Percentiles rank a stretch among this genome's conserved stretches.
phyloP scores from a whole-genome alignment of 495 filamentous ascomycete species.

The Aspergillus campestris region DNA sequence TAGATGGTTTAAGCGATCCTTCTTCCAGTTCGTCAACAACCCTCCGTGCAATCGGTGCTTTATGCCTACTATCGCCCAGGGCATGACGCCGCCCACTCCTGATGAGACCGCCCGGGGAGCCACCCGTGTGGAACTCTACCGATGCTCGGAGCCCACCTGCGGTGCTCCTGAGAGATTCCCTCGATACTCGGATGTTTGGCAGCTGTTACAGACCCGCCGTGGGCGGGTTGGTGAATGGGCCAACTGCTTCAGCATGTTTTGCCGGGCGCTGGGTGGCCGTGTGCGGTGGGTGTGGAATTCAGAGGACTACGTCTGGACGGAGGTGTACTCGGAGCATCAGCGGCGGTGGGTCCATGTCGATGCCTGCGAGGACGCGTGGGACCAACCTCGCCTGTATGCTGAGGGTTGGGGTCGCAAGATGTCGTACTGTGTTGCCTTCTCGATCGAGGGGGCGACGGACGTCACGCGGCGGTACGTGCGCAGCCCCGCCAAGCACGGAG shows the following conservation, averaged over 20 bases:
- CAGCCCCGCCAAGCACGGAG: slow-evolving; percentile 62
- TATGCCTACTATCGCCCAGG: slow-evolving; percentile 73
- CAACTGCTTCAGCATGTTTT: slow-evolving; percentile 98
- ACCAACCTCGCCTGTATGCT: slow-evolving; percentile 85
- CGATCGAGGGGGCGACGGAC: slow-evolving; percentile 87
- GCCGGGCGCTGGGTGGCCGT: slow-evolving; percentile 79
- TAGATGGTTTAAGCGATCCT: slow-evolving; percentile 92
- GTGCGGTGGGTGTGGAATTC: slow-evolving; percentile 98
- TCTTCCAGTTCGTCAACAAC: slow-evolving; percentile 97
- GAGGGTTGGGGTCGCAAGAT: slow-evolving; percentile 96
- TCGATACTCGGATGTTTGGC: slow-evolving; percentile 93
- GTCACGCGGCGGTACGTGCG: slow-evolving; percentile 95
- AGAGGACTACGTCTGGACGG: slow-evolving; percentile 96
- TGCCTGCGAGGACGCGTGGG: slow-evolving; percentile 89
- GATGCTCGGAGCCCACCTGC: slow-evolving; percentile 65
- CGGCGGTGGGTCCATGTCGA: slow-evolving; percentile 97
- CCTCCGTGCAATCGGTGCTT: slow-evolving; percentile 73
- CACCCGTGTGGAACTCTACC: slow-evolving; percentile 78
- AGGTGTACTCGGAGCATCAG: slow-evolving; percentile 91
- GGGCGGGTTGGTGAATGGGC: slow-evolving; percentile 94
- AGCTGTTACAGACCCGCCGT: slow-evolving; percentile 72
- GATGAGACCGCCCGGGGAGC: slow-evolving; percentile 87
- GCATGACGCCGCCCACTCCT: slow-evolving; percentile 72
- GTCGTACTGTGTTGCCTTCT: slow-evolving; percentile 95
- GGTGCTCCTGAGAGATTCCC: slow-evolving; percentile 79